Conservation (phyloP, 2,329 filamentous ascomycete species). For the Trichoderma sp. region DNA sequence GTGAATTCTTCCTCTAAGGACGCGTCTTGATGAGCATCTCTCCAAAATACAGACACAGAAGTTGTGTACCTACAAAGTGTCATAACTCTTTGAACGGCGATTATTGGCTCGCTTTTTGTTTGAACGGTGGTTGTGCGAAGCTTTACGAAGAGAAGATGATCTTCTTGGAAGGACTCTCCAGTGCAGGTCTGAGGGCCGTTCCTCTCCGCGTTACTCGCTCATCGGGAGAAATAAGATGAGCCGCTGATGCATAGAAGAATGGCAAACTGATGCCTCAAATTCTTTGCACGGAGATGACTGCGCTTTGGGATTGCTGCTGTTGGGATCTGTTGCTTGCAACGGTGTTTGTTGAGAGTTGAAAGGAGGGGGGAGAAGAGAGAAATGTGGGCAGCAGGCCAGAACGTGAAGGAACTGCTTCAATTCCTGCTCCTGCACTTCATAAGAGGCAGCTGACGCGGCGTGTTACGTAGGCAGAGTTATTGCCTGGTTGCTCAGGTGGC, state of each 20-base stretch:
- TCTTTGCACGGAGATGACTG: background rate
- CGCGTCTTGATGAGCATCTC: background rate
- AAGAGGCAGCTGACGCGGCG: background rate
- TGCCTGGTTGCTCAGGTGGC: background rate
- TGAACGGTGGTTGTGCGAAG: background rate
- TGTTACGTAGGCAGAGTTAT: background rate
- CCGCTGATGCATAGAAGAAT: background rate
- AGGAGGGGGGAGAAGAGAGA: background rate
- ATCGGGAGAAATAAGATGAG: background rate
- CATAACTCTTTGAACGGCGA: background rate
- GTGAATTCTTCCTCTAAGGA: background rate
- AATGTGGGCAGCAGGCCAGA: background rate
- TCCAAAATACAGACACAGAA: background rate
- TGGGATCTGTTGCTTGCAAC: background rate
- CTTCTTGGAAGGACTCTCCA: background rate
- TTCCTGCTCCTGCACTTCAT: background rate
- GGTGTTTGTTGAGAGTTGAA: too few relatives aligned
- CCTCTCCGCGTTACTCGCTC: background rate
- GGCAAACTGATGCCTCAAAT: background rate
- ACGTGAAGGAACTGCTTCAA: background rate
- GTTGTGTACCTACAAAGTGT: background rate
- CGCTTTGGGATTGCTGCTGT: background rate
- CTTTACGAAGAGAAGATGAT: background rate
- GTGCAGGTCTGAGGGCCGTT: background rate
- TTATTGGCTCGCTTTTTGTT: background rate